Conservation (phyloP, 768 basidiomycete genomes). For the Strobilomyces confusus region DNA sequence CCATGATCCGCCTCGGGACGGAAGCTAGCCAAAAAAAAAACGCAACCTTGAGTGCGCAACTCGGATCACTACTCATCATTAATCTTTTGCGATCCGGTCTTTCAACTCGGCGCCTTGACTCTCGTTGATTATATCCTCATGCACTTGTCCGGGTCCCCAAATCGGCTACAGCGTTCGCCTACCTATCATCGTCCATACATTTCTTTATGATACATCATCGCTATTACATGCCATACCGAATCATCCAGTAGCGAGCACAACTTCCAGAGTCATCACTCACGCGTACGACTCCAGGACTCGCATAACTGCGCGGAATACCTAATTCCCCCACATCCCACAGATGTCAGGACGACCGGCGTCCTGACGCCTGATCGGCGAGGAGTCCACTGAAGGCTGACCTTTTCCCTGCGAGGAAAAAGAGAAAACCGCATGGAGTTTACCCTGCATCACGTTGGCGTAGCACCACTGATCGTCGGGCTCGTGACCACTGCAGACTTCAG, state of each 20-base stretch:
- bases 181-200: slow-evolving; percentile 10
- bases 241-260: slow-evolving; percentile 3
- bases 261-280: not conserved
- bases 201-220: slow-evolving; percentile 1
- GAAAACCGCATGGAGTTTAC: not conserved
- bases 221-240: slow-evolving; percentile 22
- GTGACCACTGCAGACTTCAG: slow-evolving; percentile 18
- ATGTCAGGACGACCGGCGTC: slow-evolving; percentile 21
- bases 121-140: not conserved
- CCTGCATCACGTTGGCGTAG: slow-evolving; percentile 13
- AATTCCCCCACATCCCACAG: slow-evolving; percentile 16
- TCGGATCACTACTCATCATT: slow-evolving; percentile 8
- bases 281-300: slow-evolving; percentile 5
- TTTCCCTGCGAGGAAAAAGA: not conserved
- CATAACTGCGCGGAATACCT: slow-evolving; percentile 3
- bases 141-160: not conserved
- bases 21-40: not conserved
- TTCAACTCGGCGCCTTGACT: not conserved
- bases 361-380: slow-evolving; percentile 11
- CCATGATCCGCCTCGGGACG: not conserved
- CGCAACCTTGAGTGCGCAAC: not conserved
- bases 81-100: not conserved
- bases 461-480: not conserved
- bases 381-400: slow-evolving; percentile 1
- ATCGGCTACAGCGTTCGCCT: not conserved